Percentiles rank a stretch among this genome's conserved stretches.
These are phyloP conservation scores for Termitomyces sp. DNA, from an alignment of 768 basidiomycete genomes.

Conservation along the genomic window DNA sequence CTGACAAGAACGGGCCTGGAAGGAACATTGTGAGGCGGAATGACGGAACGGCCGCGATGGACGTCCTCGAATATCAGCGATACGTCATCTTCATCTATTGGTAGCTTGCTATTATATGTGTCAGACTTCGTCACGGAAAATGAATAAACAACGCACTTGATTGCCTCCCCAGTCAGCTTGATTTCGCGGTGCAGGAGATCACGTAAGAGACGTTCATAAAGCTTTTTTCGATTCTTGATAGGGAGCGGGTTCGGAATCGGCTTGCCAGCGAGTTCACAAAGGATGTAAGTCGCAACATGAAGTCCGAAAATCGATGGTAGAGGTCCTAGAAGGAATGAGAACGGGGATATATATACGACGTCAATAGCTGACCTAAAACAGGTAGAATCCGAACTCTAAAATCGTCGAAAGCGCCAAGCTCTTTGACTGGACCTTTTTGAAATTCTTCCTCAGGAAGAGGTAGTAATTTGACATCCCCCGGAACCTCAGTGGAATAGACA, in stretches of 20 bases:
- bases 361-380: slow-evolving; percentile 59
- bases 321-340: slow-evolving; percentile 43
- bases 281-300: slow-evolving; percentile 82
- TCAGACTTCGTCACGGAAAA: background rate
- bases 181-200: slow-evolving; percentile 75
- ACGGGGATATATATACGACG: background rate
- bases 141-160: slow-evolving; percentile 43
- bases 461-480: slow-evolving; percentile 80
- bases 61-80: slow-evolving; percentile 85
- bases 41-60: slow-evolving; percentile 66
- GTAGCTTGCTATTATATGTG: slow-evolving; percentile 48
- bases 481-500: slow-evolving; percentile 94
- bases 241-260: slow-evolving; percentile 80
- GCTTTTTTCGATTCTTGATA: slow-evolving; percentile 78
- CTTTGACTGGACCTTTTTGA: slow-evolving; percentile 81
- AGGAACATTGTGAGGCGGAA: slow-evolving; percentile 76
- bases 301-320: slow-evolving; percentile 90
- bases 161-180: slow-evolving; percentile 51
- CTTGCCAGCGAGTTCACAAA: slow-evolving; percentile 81
- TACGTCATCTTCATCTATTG: slow-evolving; percentile 81
- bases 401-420: slow-evolving; percentile 86
- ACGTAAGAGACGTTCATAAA: slow-evolving; percentile 75
- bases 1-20: slow-evolving; percentile 68
- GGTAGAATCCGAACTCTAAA: slow-evolving; percentile 93
- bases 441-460: slow-evolving; percentile 93